Evolutionary conservation across 768 basidiomycete species (phyloP).

Genomic region (Rhodotorula sphaerocarpa): DNA sequence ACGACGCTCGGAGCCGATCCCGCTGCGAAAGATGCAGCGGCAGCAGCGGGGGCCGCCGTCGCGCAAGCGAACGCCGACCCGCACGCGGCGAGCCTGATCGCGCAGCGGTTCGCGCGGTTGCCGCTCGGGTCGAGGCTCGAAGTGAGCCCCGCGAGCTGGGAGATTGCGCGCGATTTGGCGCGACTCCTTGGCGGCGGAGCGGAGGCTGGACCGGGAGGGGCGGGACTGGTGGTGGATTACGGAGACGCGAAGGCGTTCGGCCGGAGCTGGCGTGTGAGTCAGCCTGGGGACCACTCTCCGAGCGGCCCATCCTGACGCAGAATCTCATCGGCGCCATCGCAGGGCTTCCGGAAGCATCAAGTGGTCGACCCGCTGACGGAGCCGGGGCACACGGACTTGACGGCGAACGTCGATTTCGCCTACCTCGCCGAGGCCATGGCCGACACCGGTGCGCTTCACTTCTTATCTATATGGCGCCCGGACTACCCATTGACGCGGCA

Average conservation of each 20-base stretch:
- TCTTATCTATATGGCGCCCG: no score
- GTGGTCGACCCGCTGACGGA: slow-evolving; percentile 73
- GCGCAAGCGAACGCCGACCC: neutral
- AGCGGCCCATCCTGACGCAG: no score
- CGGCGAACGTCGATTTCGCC: slow-evolving; percentile 93
- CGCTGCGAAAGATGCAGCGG: neutral
- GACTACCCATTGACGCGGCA: no score
- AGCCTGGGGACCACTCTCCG: no score
- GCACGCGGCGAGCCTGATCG: slow-evolving; percentile 42
- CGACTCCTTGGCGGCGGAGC: slow-evolving; percentile 50
- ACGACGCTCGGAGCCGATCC: slow-evolving; percentile 43
- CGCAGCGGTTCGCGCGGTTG: slow-evolving; percentile 57
- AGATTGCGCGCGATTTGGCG: slow-evolving; percentile 60
- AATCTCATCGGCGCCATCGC: neutral
- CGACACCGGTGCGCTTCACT: slow-evolving; percentile 52
- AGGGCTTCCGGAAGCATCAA: slow-evolving; percentile 86
- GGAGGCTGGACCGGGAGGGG: slow-evolving; percentile 41
- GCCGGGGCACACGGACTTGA: slow-evolving; percentile 84
- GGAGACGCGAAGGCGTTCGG: slow-evolving; percentile 63
- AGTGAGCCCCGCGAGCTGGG: slow-evolving; percentile 64
- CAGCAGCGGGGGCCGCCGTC: neutral
- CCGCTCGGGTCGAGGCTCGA: slow-evolving; percentile 69
- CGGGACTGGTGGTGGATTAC: slow-evolving; percentile 80
- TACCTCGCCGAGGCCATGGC: slow-evolving; percentile 70
- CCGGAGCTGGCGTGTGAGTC: slow-evolving; percentile 69